phyloP scores from a whole-genome alignment of 116 monocot species.

The Iris pallida region DNA sequence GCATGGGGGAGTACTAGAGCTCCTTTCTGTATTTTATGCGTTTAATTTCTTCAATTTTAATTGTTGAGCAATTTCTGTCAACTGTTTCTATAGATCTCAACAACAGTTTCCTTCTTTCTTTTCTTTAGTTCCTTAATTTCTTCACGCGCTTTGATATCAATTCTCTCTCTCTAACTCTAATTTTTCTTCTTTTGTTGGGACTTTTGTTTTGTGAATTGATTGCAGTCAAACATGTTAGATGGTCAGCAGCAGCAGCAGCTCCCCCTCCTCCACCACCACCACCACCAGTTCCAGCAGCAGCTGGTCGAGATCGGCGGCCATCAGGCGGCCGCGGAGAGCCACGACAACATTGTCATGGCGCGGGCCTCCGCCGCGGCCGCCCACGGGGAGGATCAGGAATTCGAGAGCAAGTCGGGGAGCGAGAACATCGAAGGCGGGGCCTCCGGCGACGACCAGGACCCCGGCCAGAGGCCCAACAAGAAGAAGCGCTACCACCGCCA shows the following conservation, averaged over 20 bases:
- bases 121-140: no score
- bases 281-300: conserved; percentile 46
- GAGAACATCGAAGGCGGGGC: conserved; percentile 47
- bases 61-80: no score
- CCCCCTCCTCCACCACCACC: conserved; percentile 27
- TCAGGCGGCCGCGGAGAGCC: conserved; percentile 30
- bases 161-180: neutral
- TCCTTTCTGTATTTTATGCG: no score
- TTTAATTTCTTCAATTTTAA: no score
- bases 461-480: conserved; percentile 35
- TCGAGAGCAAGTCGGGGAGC: conserved; percentile 73
- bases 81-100: no score
- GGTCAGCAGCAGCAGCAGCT: conserved; percentile 33
- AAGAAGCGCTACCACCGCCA: conserved; percentile 95
- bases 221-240: conserved; percentile 51
- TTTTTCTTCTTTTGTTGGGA: neutral
- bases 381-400: conserved; percentile 50
- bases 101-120: no score
- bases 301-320: conserved; percentile 30
- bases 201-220: neutral
- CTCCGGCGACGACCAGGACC: conserved; percentile 71
- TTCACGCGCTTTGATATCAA: no score
- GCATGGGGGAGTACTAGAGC: no score
- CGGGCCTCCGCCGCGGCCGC: no score
- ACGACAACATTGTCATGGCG: conserved; percentile 22